Conservation (phyloP, 148 eudicot genomes). For the Suaeda aralocaspica region DNA sequence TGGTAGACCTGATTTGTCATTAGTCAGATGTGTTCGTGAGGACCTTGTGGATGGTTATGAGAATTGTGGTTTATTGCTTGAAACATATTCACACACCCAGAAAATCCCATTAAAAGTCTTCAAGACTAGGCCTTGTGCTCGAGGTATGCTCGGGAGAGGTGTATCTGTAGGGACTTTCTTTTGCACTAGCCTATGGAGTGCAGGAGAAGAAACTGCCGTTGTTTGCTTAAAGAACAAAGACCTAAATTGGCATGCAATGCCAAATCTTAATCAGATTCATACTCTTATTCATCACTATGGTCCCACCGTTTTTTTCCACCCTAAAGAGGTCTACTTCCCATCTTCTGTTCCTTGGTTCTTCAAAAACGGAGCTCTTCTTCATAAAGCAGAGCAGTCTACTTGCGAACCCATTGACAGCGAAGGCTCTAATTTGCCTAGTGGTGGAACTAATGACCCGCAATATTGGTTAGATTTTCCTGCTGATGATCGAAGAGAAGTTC, state of each 20-base stretch:
- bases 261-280: constrained; percentile 68
- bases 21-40: constrained; percentile 72
- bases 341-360: constrained; percentile 89
- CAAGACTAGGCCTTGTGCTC: constrained; percentile 59
- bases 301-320: constrained; percentile 82
- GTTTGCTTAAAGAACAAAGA: constrained; percentile 66
- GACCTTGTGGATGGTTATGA: constrained; percentile 72
- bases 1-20: constrained; percentile 48
- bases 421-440: constrained; percentile 76
- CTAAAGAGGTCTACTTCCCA: constrained; percentile 68
- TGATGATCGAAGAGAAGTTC: constrained; percentile 38
- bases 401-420: constrained; percentile 54
- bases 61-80: constrained; percentile 36
- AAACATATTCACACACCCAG: constrained; percentile 25
- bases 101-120: constrained; percentile 51
- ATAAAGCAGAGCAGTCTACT: constrained; percentile 27
- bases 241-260: constrained; percentile 50
- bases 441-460: constrained; percentile 59
- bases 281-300: constrained; percentile 79
- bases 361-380: constrained; percentile 61
- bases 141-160: constrained; percentile 70
- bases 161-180: constrained; percentile 70
- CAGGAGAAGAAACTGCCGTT: constrained; percentile 38
- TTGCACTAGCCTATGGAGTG: constrained; percentile 40
- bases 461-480: constrained; percentile 83